phyloP scores from a whole-genome alignment of 2,329 filamentous ascomycete genomes.

The Geosmithia flava region DNA sequence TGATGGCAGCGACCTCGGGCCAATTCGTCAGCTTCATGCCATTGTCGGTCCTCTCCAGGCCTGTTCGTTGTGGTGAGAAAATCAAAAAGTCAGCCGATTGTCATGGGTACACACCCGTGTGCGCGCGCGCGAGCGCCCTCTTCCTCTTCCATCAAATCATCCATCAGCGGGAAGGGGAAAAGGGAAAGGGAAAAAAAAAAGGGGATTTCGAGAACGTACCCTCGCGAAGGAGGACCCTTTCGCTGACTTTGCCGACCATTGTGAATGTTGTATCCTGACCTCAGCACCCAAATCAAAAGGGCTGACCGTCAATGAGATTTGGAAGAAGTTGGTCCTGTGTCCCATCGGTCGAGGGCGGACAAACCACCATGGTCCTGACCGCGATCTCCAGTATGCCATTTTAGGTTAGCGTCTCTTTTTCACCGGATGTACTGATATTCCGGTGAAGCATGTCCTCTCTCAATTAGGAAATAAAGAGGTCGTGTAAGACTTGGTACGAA shows the following conservation, averaged over 20 bases:
- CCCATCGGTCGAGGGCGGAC: not conserved
- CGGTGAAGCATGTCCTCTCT: not conserved
- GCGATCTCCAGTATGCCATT: not conserved
- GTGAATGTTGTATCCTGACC: constrained; percentile 8
- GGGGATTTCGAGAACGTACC: constrained; percentile 29
- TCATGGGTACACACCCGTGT: not conserved
- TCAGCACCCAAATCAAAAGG: constrained; percentile 1
- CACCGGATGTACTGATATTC: not conserved
- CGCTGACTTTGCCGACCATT: constrained; percentile 55
- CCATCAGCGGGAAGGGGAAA: not conserved
- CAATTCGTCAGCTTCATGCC: constrained; percentile 92
- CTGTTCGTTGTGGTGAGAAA: constrained; percentile 35
- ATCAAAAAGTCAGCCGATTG: not conserved
- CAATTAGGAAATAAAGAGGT: not conserved
- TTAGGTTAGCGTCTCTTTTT: not conserved
- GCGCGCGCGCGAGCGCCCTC: no score
- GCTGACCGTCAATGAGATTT: constrained; percentile 1
- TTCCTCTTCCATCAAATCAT: not conserved
- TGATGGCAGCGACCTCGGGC: constrained; percentile 88
- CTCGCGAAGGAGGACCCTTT: constrained; percentile 51
- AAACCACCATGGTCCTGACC: not conserved
- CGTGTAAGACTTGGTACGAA: no score
- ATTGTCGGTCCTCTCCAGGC: constrained; percentile 93
- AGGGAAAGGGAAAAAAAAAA: no score
- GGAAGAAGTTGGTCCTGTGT: not conserved